Percentiles rank a stretch among this genome's conserved stretches.
Conservation (phyloP, 179 eudicot genomes). For the Camellia oleifera region DNA sequence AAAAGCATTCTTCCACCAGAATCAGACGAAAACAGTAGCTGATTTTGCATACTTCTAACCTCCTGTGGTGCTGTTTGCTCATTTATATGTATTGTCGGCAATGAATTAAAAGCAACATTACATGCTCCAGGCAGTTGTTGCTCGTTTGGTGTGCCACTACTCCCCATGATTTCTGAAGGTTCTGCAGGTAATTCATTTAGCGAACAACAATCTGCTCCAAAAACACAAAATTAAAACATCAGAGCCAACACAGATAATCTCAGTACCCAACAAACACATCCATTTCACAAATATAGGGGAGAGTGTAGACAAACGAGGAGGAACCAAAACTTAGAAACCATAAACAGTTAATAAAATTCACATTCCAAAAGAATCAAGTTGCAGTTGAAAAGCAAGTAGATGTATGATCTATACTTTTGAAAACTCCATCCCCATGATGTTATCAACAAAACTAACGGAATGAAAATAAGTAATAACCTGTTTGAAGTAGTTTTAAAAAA, state of each 20-base stretch:
- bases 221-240: background rate
- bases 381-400: background rate
- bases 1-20: constrained; percentile 13
- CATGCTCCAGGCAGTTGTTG: constrained; percentile 13
- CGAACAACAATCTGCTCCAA: background rate
- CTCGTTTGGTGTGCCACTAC: constrained; percentile 9
- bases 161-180: constrained; percentile 9
- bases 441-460: background rate
- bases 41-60: constrained; percentile 12
- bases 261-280: background rate
- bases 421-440: background rate
- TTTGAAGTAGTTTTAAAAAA: background rate
- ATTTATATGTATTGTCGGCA: constrained; percentile 21
- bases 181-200: constrained; percentile 4
- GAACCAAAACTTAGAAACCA: background rate
- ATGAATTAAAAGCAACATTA: constrained; percentile 24
- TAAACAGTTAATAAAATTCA: background rate
- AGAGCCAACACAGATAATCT: background rate
- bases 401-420: background rate
- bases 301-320: background rate
- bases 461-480: background rate
- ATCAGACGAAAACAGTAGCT: constrained; percentile 14
- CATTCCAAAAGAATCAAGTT: background rate
- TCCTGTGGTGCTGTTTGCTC: constrained; percentile 10
- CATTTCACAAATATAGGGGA: background rate